Base-by-base conservation (phyloP, 805 yeast species). In the Teunomyces barrocoloradensis region DNA sequence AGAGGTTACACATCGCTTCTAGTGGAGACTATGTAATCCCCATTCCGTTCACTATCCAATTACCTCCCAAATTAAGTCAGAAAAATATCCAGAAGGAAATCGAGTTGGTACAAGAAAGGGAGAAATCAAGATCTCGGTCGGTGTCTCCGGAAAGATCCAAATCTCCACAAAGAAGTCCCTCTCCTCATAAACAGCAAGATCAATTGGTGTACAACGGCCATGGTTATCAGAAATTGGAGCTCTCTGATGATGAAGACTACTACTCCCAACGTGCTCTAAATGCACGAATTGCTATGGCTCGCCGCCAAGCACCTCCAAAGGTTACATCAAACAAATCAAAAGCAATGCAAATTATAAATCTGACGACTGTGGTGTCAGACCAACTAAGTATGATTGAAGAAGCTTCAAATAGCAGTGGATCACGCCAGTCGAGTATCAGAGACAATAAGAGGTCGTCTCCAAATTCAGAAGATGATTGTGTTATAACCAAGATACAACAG, bases 381-480 rank as follows among this genome's bases (percentile, higher is more conserved):
- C 74, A 65, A 39, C 62, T 73, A 43, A 73, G 78, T 52, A 64
- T 72, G 36, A 73, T 73, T 15, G 76, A 73, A 52, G 78, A 73
- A 47, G 65, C 58, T 27, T 65, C 74, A 2, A 44, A 47, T 33
- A 55, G 56, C 27, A 54, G 48, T 25, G 61, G 54, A 2, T 68
- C 74, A 4, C 59, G 75, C 48, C 45, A 49, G 6, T 52, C 72
- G 5, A 71, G 74, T 43, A 42, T 64, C 4, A 60, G 53, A n/a
- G 47, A 32, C 13, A 30, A 35, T n/a, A 40, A 47, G 15, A 52
- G 49, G 27, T 6, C 39, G 6, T 21, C 50, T 28, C 61, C 60
- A 13, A 55, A 52, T 2, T 41, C 51, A 10, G 48, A 46, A 2
- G 25, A 20, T 11, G 25, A 6, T 13, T 27, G 21, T 25, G 13